These are phyloP conservation scores for Biancaea sappan DNA, from an alignment of 306 rosid genomes.

Conservation along the genomic window DNA sequence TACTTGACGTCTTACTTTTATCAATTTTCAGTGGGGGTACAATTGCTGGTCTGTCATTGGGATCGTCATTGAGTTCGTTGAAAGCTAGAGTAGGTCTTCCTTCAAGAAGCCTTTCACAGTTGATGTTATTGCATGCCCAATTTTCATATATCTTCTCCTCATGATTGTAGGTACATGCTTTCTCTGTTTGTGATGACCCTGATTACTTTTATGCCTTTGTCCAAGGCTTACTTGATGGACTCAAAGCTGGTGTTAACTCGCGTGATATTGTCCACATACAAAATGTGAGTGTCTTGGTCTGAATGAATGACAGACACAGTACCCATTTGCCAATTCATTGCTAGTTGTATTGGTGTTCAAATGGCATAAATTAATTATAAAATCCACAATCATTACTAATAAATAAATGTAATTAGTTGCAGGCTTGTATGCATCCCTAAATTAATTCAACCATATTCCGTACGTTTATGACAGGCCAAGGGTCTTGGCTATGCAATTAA, in stretches of 20 bases:
- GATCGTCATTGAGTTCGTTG: slow-evolving; percentile 77
- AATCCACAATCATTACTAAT: neutral
- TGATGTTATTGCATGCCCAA: slow-evolving; percentile 16
- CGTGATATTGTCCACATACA: slow-evolving; percentile 67
- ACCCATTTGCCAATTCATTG: neutral
- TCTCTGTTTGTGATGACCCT: slow-evolving; percentile 85
- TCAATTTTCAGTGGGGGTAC: slow-evolving; percentile 78
- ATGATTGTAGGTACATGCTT: slow-evolving; percentile 73
- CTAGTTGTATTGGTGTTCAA: neutral
- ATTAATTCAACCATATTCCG: slow-evolving; percentile 29
- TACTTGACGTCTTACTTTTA: slow-evolving; percentile 23
- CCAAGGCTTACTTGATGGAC: slow-evolving; percentile 90
- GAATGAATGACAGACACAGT: neutral
- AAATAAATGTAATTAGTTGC: neutral
- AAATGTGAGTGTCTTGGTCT: slow-evolving; percentile 59
- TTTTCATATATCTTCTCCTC: slow-evolving; percentile 34
- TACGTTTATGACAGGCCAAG: slow-evolving; percentile 63
- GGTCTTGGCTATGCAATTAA: slow-evolving; percentile 92
- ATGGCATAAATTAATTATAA: neutral
- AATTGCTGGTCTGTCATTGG: slow-evolving; percentile 86
- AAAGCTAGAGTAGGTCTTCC: slow-evolving; percentile 76
- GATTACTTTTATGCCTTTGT: slow-evolving; percentile 76
- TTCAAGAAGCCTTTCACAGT: slow-evolving; percentile 14
- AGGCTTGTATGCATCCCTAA: neutral
- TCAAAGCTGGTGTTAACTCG: slow-evolving; percentile 70